phyloP scores from a whole-genome alignment of 768 basidiomycete species.

The Tricholoma furcatifolium region DNA sequence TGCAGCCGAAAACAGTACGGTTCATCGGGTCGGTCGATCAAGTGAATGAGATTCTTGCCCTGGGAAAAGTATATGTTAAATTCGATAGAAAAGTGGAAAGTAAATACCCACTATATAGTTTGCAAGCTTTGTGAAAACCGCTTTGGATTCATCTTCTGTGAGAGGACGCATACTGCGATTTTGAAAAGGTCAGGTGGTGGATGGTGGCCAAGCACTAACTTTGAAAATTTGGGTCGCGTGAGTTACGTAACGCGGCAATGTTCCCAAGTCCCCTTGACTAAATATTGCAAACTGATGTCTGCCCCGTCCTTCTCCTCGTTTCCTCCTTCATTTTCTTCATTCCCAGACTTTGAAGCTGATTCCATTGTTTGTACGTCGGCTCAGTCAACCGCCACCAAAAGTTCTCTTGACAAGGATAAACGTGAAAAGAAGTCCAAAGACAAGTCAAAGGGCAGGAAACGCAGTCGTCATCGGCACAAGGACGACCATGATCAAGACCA shows the following conservation, averaged over 20 bases:
- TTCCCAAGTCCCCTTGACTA: background rate
- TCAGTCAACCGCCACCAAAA: slow-evolving; percentile 10
- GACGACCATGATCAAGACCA: slow-evolving; percentile 10
- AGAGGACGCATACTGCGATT: slow-evolving; percentile 77
- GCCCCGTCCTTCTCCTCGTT: slow-evolving; percentile 62
- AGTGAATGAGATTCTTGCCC: slow-evolving; percentile 95
- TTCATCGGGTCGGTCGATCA: slow-evolving; percentile 93
- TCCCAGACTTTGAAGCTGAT: slow-evolving; percentile 58
- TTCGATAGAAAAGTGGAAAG: background rate
- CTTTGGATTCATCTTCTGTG: slow-evolving; percentile 96
- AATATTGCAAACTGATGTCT: slow-evolving; percentile 32
- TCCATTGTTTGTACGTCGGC: slow-evolving; percentile 29
- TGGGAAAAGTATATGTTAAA: slow-evolving; percentile 29
- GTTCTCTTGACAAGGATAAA: slow-evolving; percentile 24
- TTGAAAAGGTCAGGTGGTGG: background rate
- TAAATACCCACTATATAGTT: slow-evolving; percentile 82
- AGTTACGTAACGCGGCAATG: slow-evolving; percentile 10
- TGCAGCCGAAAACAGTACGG: slow-evolving; percentile 95
- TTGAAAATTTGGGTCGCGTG: slow-evolving; percentile 10
- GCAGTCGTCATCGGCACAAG: slow-evolving; percentile 21
- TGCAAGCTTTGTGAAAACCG: slow-evolving; percentile 93
- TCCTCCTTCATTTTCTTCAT: slow-evolving; percentile 66
- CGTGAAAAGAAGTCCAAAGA: slow-evolving; percentile 18
- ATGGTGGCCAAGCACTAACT: slow-evolving; percentile 2
- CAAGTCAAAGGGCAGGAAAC: slow-evolving; percentile 28